These are phyloP conservation scores for Catenaria anguillulae DNA, from an alignment of 371 early-diverging fungal genomes.

Conservation along the genomic window DNA sequence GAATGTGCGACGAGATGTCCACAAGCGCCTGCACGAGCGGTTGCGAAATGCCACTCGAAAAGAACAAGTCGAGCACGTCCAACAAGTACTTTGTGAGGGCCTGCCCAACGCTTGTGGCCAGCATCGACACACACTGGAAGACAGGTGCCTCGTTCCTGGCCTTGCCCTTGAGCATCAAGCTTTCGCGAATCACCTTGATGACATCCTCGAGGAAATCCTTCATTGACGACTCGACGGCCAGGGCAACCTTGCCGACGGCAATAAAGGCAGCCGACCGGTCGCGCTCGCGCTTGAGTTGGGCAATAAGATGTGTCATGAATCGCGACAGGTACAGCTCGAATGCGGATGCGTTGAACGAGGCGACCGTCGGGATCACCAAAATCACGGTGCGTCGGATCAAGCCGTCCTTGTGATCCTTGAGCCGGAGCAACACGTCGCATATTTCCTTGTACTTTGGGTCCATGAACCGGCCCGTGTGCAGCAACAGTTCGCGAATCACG, in stretches of 20 bases:
- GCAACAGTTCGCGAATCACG: conserved; percentile 60
- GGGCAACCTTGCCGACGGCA: conserved; percentile 74
- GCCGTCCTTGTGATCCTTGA: conserved; percentile 65
- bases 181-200: conserved; percentile 54
- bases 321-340: conserved; percentile 59
- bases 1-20: conserved; percentile 65
- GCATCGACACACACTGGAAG: conserved; percentile 71
- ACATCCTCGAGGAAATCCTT: conserved; percentile 63
- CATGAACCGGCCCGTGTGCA: conserved; percentile 78
- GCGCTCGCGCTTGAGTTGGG: conserved; percentile 55
- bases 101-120: conserved; percentile 80
- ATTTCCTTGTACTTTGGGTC: conserved; percentile 58
- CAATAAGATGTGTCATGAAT: conserved; percentile 60
- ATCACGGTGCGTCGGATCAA: conserved; percentile 75
- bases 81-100: conserved; percentile 71
- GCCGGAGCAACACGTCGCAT: conserved; percentile 55
- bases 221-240: conserved; percentile 67
- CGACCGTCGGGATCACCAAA: conserved; percentile 63
- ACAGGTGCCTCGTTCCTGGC: conserved; percentile 43
- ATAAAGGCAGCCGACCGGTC: conserved; percentile 63
- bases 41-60: conserved; percentile 69
- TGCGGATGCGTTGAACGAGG: conserved; percentile 58
- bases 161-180: conserved; percentile 33
- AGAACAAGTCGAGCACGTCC: conserved; percentile 81
- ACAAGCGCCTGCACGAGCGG: conserved; percentile 64